Conservation (phyloP, 2,329 filamentous ascomycete species). For the Fusarium verrucosum region DNA sequence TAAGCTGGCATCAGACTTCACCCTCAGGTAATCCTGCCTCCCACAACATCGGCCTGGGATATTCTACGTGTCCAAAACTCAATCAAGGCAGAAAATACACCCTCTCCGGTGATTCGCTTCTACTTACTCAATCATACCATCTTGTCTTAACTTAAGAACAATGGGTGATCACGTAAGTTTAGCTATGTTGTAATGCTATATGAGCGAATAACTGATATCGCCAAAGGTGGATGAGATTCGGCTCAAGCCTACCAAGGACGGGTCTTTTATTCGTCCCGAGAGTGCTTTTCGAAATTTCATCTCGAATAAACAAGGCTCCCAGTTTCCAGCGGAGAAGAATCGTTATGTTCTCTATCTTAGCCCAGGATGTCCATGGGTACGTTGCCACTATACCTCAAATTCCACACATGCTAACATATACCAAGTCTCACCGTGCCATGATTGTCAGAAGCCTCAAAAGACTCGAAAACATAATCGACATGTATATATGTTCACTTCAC, state of each 20-base stretch:
- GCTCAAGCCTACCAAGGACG: constrained; percentile 47
- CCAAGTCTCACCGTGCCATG: constrained; percentile 73
- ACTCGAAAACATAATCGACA: constrained; percentile 73
- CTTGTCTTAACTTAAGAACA: rapidly evolving
- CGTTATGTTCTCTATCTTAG: constrained; percentile 71
- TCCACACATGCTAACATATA: not conserved
- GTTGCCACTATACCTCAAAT: not conserved
- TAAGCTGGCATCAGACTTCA: not conserved
- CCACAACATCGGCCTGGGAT: not conserved
- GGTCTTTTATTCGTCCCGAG: constrained; percentile 62
- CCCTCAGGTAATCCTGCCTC: not conserved
- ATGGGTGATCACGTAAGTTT: constrained; percentile 8
- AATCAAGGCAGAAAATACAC: rapidly evolving
- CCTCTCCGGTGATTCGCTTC: too few relatives aligned
- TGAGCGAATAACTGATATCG: not conserved
- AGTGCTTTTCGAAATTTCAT: constrained; percentile 66
- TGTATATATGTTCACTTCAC: constrained; percentile 74
- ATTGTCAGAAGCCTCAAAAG: constrained; percentile 79
- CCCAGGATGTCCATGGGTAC: constrained; percentile 71
- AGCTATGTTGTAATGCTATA: rapidly evolving
- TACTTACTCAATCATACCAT: rapidly evolving
- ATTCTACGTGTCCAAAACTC: too few relatives aligned
- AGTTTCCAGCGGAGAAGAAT: constrained; percentile 66
- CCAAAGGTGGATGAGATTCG: constrained; percentile 4
- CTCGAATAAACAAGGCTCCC: constrained; percentile 59